Percentiles rank a stretch among this genome's conserved stretches.
These are phyloP conservation scores for Dipteronia sinensis DNA, from an alignment of 345 rosid genomes.

Conservation along the genomic window DNA sequence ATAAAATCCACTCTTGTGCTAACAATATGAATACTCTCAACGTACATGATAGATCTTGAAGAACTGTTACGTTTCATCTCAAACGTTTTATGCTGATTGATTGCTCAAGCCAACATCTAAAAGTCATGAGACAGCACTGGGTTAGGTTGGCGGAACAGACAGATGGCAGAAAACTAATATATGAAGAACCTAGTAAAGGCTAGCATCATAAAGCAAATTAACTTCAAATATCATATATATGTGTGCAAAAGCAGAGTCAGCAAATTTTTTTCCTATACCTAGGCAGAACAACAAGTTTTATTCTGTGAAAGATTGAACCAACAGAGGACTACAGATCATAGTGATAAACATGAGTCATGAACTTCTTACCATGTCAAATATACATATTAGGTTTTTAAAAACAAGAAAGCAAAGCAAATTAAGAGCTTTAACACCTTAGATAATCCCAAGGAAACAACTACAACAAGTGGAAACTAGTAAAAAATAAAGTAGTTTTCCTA, in stretches of 20 bases:
- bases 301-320: background rate
- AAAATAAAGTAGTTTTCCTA: background rate
- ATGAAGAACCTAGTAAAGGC: background rate
- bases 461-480: too few species aligned
- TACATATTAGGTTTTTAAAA: background rate
- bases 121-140: too few species aligned
- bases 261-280: background rate
- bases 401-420: background rate
- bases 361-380: constrained; percentile 1
- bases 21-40: background rate
- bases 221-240: constrained; percentile 4
- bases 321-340: background rate
- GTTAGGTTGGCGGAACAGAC: background rate
- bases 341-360: background rate
- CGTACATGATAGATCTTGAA: background rate
- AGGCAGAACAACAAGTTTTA: background rate
- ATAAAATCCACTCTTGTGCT: background rate
- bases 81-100: background rate
- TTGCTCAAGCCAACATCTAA: background rate
- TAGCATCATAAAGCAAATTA: background rate
- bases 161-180: background rate
- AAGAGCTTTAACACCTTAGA: background rate
- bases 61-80: background rate
- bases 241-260: background rate
- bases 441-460: background rate